A percentile compares a stretch with the other conserved stretches of the same genome.
phyloP scores from a whole-genome alignment of 352 stramenopile species.

The Phytopythium chamaehyphon region DNA sequence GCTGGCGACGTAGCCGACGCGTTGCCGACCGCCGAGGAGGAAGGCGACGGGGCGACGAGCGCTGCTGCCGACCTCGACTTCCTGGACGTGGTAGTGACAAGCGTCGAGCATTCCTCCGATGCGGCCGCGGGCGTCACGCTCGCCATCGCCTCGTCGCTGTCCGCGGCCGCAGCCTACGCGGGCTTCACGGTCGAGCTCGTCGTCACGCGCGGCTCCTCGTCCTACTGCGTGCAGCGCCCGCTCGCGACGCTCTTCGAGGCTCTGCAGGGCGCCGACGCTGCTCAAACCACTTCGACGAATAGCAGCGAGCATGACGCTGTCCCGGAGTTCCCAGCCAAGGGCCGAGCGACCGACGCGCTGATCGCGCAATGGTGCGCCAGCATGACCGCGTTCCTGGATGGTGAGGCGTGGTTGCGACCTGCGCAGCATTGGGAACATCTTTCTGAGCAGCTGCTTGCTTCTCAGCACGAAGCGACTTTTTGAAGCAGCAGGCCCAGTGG shows the following conservation, averaged over 20 bases:
- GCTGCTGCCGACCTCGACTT: constrained; percentile 25
- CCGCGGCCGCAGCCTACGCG: constrained; percentile 20
- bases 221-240: constrained; percentile 50
- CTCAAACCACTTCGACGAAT: no score
- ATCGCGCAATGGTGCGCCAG: constrained; percentile 67
- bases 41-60: background rate
- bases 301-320: no score
- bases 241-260: constrained; percentile 37
- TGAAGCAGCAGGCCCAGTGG: constrained; percentile 41
- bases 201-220: constrained; percentile 40
- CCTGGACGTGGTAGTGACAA: constrained; percentile 66
- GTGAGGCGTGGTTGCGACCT: constrained; percentile 2
- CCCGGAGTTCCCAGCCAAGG: constrained; percentile 49
- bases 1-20: background rate
- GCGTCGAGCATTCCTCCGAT: constrained; percentile 30
- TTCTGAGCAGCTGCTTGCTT: background rate
- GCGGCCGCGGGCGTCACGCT: constrained; percentile 22
- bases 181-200: constrained; percentile 58
- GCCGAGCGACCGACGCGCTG: constrained; percentile 36
- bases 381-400: constrained; percentile 54
- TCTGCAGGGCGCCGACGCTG: constrained; percentile 9
- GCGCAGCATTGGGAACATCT: no score
- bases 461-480: constrained; percentile 10
- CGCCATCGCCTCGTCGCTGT: constrained; percentile 34
- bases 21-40: background rate